Base-by-base conservation (phyloP, 2,329 filamentous ascomycete genomes). In the Aspergillus sp. region DNA sequence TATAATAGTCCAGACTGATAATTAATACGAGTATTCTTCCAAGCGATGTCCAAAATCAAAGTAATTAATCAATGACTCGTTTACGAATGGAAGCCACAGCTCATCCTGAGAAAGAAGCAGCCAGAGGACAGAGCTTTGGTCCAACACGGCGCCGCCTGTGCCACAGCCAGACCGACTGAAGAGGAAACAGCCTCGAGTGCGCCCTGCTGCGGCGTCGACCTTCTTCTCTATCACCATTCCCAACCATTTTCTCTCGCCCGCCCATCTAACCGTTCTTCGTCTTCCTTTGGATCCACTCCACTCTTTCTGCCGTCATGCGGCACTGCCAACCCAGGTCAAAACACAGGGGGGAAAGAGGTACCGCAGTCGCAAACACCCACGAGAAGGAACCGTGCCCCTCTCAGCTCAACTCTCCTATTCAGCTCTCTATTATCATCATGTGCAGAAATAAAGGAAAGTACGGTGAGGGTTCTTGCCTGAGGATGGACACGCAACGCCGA, bases 151-250 rank as follows among this genome's bases (percentile, higher is more conserved):
- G 52, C 52, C 52, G 33, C 52, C 41, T 48, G 43, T 37, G 52
- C 52, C 52, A 37, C 44, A 54, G 12, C 19, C 6, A 19, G n/a
- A 52, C n/a, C 12, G 33, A 33, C 33, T 40, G 33, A 33, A 40
- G 9, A 19, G 12, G 24, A 41, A 11, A 27, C 43, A 19, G 39
- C 23, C 52, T 47, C 43, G n/a, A 40, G 37, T 47, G 17, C 24
- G 52, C 52, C 44, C 52, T 54, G 44, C 52, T 54, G 52, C 52
- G 52, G 52, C 41, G 23, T 31, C 40, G 12, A 37, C 23, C 15
- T 40, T 40, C 21, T 11, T 54, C 15, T 37, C 51, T 7, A 33
- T 19, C 24, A 6, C 14, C 11, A 5, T 27, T 45, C 11, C 17
- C n/a, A 45, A 15, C 12, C 23, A 35, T 45, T 31, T n/a, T 14